A percentile compares a stretch with the other conserved stretches of the same genome.
Conservation (phyloP, 2,329 filamentous ascomycete genomes). For the Aspergillus ibericus region DNA sequence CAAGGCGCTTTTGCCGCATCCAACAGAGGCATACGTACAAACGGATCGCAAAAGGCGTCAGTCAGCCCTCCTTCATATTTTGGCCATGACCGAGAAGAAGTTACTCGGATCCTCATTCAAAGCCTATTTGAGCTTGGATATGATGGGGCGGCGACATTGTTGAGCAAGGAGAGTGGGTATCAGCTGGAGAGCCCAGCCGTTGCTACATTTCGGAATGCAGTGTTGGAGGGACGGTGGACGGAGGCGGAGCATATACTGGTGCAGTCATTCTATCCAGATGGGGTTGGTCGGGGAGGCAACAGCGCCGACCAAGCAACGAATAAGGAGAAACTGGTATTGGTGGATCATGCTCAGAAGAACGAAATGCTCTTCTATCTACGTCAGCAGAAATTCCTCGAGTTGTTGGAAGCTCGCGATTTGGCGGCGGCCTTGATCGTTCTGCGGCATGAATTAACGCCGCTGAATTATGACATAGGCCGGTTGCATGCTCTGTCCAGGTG, state of each 20-base stretch:
- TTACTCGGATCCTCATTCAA: conserved; percentile 89
- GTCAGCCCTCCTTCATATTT: conserved; percentile 59
- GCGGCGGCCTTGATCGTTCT: conserved; percentile 76
- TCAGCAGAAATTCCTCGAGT: conserved; percentile 92
- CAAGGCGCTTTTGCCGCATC: conserved; percentile 42
- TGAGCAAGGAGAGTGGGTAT: conserved; percentile 81
- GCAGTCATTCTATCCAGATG: conserved; percentile 46
- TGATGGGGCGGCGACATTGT: conserved; percentile 67
- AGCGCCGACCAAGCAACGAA: conserved; percentile 24
- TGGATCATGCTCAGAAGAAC: conserved; percentile 71
- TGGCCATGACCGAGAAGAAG: conserved; percentile 88
- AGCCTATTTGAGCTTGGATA: conserved; percentile 88
- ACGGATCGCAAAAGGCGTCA: conserved; percentile 39
- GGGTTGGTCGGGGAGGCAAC: conserved; percentile 46
- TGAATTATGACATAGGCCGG: conserved; percentile 74
- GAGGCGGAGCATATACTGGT: conserved; percentile 82
- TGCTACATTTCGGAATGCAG: conserved; percentile 77
- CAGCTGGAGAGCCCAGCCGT: conserved; percentile 84
- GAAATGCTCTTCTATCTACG: conserved; percentile 85
- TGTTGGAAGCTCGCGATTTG: conserved; percentile 75
- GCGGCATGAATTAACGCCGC: conserved; percentile 79
- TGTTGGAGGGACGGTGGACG: conserved; percentile 77
- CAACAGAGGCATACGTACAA: conserved; percentile 41
- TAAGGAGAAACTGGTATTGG: conserved; percentile 67
- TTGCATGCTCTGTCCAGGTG: conserved; percentile 79